These are phyloP conservation scores for Starmera dryadoides DNA, from an alignment of 805 yeast genomes.

Conservation along the genomic window DNA sequence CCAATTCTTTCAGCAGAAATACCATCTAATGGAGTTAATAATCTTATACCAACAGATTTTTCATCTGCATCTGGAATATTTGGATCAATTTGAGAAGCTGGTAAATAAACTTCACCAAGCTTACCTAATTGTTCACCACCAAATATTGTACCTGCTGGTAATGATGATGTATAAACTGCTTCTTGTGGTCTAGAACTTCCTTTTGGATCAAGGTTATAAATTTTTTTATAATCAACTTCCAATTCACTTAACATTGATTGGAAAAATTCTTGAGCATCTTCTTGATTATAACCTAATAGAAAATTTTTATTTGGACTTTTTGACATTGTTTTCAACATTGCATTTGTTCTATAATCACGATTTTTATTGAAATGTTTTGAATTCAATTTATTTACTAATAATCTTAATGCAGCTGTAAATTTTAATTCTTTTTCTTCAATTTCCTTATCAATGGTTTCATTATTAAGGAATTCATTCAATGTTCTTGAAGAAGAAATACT, in stretches of 20 bases:
- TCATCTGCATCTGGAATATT: conserved; percentile 36
- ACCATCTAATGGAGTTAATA: conserved; percentile 90
- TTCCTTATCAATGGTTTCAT: conserved; percentile 19
- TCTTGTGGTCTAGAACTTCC: conserved; percentile 12
- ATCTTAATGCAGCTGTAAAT: conserved; percentile 49
- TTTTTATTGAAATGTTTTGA: conserved; percentile 40
- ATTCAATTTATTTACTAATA: conserved; percentile 49
- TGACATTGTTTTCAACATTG: conserved; percentile 58
- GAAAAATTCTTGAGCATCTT: conserved; percentile 95
- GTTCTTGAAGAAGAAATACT: conserved; percentile 68
- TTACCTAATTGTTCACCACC: conserved; percentile 43
- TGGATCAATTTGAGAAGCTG: conserved; percentile 74
- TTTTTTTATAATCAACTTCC: conserved; percentile 46
- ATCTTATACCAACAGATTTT: conserved; percentile 43
- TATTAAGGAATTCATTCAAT: conserved; percentile 47
- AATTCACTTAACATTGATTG: conserved; percentile 66
- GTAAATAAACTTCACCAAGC: conserved; percentile 62
- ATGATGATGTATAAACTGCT: conserved; percentile 19
- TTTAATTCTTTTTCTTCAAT: conserved; percentile 19
- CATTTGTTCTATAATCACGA: conserved; percentile 56
- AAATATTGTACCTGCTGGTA: conserved; percentile 28
- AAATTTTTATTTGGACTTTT: conserved; percentile 74
- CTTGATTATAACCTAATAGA: conserved; percentile 83
- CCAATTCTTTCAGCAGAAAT: conserved; percentile 83
- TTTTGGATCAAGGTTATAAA: conserved; percentile 13